phyloP scores from a whole-genome alignment of 2,329 filamentous ascomycete species.

The Aspergillus persii region DNA sequence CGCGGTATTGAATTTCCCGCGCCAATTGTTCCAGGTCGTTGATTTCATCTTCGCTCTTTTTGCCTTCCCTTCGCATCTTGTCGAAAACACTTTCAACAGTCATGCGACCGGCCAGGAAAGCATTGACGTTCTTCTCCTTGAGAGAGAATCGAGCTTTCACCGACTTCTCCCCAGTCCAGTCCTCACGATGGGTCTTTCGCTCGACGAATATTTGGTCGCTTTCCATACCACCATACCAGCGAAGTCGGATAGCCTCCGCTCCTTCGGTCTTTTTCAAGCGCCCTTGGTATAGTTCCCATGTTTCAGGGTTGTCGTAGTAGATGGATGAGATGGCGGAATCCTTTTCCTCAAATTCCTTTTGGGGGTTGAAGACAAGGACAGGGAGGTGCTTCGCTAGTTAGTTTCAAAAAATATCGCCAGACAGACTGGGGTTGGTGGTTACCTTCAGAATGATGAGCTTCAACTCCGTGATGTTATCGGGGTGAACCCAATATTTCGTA shows the following conservation, averaged over 20 bases:
- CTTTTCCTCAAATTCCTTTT: constrained; percentile 88
- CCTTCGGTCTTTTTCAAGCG: constrained; percentile 97
- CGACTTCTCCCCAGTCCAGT: constrained; percentile 98
- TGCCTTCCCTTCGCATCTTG: constrained; percentile 91
- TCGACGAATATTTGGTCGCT: constrained; percentile 95
- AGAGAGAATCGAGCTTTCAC: constrained; percentile 94
- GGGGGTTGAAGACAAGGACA: constrained; percentile 94
- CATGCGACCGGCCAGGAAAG: constrained; percentile 79
- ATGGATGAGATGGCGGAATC: constrained; percentile 97
- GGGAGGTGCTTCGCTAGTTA: constrained; percentile 66
- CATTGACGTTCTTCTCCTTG: constrained; percentile 97
- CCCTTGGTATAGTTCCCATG: constrained; percentile 90
- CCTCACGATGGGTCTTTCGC: constrained; percentile 95
- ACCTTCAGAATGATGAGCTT: constrained; percentile 95
- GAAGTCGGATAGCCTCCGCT: constrained; percentile 89
- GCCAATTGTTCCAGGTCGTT: constrained; percentile 85
- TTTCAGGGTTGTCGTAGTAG: constrained; percentile 94
- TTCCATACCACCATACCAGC: constrained; percentile 98
- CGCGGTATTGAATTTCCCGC: constrained; percentile 88
- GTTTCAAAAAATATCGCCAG: background rate
- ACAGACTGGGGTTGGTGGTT: constrained; percentile 8
- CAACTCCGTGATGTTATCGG: constrained; percentile 95
- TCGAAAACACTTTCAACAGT: constrained; percentile 89
- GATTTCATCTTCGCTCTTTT: constrained; percentile 89
- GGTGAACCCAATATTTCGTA: constrained; percentile 99